Conservation (phyloP, 495 filamentous ascomycete species). For the Xylaria cubensis region DNA sequence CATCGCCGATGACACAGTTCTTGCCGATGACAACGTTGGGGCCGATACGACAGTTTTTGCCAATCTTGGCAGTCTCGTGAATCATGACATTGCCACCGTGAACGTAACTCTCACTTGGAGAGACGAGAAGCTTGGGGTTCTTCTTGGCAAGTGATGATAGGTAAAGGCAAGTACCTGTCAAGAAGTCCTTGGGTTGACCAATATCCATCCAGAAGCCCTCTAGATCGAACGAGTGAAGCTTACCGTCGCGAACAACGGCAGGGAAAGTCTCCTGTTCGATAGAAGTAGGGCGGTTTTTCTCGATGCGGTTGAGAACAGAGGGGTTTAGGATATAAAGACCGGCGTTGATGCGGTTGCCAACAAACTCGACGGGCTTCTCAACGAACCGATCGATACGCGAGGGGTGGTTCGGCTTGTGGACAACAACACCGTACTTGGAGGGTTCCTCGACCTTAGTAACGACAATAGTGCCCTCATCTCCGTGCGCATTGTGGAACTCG, state of each 20-base stretch:
- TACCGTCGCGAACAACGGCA: conserved; percentile 85
- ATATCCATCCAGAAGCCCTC: conserved; percentile 99
- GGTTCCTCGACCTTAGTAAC: conserved; percentile 99
- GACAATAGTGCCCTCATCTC: conserved; percentile 96
- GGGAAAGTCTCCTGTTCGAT: conserved; percentile 99
- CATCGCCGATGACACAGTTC: conserved; percentile 92
- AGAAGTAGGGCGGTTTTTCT: conserved; percentile 90
- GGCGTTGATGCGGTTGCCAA: conserved; percentile 99
- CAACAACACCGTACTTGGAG: conserved; percentile 97
- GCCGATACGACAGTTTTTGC: conserved; percentile 97
- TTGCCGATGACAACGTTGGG: conserved; percentile 98
- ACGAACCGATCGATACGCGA: conserved; percentile 98
- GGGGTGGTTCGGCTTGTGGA: conserved; percentile 93
- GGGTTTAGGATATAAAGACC: conserved; percentile 99
- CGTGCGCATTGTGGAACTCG: conserved; percentile 88
- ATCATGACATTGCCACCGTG: conserved; percentile 97
- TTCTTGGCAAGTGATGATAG: conserved; percentile 93
- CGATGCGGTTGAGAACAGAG: conserved; percentile 86
- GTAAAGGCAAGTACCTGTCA: conserved; percentile 96
- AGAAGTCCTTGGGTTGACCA: conserved; percentile 98
- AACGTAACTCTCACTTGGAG: conserved; percentile 79
- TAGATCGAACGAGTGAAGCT: conserved; percentile 96
- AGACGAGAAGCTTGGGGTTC: conserved; percentile 82
- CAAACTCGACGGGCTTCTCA: conserved; percentile 99
- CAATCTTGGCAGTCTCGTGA: conserved; percentile 93